Conservation (phyloP, 164 flowering plant genomes). For the Sedum album region DNA sequence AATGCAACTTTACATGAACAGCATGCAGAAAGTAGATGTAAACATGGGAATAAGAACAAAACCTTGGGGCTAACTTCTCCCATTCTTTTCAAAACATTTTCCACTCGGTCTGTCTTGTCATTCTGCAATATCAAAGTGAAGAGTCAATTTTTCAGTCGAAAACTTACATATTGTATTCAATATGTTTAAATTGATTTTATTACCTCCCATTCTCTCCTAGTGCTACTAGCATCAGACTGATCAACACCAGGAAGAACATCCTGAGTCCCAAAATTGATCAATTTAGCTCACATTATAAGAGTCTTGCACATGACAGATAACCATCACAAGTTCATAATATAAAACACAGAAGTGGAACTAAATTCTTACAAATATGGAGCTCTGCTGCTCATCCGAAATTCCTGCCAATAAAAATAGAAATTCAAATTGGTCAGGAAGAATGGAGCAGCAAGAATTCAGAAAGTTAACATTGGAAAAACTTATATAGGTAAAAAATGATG, state of each 20-base stretch:
- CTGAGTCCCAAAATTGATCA: slow-evolving; percentile 14
- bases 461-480: not conserved
- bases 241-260: slow-evolving; percentile 16
- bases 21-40: not conserved
- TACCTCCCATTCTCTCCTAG: slow-evolving; percentile 26
- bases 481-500: too few relatives aligned
- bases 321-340: not conserved
- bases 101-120: not conserved
- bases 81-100: not conserved
- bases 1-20: not conserved
- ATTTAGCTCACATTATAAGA: not conserved
- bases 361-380: slow-evolving; percentile 25
- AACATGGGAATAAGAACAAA: not conserved
- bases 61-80: not conserved
- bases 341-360: slow-evolving; percentile 1
- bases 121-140: not conserved
- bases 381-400: slow-evolving; percentile 20
- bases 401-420: slow-evolving; percentile 24
- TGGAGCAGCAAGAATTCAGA: not conserved
- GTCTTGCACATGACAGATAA: not conserved
- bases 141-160: not conserved
- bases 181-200: not conserved
- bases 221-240: slow-evolving; percentile 9
- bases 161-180: not conserved
- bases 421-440: not conserved